Conservation (phyloP, 148 eudicot species). For the Fallopia convolvulus region DNA sequence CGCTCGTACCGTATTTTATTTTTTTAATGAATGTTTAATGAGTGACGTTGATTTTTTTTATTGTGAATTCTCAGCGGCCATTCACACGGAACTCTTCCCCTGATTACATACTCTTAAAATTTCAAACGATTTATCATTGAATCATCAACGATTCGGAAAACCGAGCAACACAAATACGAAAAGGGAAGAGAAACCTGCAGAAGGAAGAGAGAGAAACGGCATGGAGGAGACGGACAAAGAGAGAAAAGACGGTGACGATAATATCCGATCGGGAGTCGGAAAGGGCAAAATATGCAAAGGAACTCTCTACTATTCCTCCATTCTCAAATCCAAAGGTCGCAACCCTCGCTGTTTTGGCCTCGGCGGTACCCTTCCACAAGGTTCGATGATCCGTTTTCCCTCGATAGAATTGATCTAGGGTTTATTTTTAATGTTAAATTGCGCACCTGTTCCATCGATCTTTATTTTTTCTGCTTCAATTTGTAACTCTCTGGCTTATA, state of each 20-base stretch:
- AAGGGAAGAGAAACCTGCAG: background rate
- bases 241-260: background rate
- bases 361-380: conserved; percentile 67
- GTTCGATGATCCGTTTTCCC: conserved; percentile 17
- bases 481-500: background rate
- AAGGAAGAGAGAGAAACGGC: background rate
- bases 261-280: background rate
- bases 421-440: background rate
- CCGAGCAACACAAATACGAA: background rate
- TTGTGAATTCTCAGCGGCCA: too few species aligned
- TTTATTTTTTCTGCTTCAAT: background rate
- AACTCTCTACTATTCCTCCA: conserved; percentile 65
- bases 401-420: background rate
- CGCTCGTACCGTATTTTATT: too few species aligned
- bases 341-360: conserved; percentile 85
- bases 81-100: too few species aligned
- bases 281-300: conserved; percentile 79
- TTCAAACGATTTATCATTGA: too few species aligned
- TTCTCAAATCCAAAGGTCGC: conserved; percentile 57
- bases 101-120: too few species aligned
- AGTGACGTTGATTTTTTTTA: too few species aligned
- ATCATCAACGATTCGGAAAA: background rate
- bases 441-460: background rate
- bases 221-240: conserved; percentile 7
- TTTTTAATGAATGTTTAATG: too few species aligned